These are phyloP conservation scores for Candida sanyiensis DNA, from an alignment of 805 yeast species.

Conservation along the genomic window DNA sequence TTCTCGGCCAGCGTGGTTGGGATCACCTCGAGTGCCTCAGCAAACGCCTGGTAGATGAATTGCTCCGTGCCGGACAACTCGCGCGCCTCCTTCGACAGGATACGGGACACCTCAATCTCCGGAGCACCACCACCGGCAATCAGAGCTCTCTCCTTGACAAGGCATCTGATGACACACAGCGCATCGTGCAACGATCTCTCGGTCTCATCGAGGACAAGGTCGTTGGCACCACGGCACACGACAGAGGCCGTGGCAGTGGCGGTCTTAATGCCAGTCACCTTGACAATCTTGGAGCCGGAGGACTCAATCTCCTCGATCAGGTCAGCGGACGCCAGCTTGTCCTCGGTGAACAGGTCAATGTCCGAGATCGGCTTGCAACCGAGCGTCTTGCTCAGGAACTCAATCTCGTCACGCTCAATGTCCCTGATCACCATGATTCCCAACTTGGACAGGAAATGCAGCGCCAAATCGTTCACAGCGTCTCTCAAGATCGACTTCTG, in stretches of 20 bases:
- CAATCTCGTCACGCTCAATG: slow-evolving; percentile 96
- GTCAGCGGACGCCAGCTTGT: slow-evolving; percentile 87
- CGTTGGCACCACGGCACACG: slow-evolving; percentile 92
- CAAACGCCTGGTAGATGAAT: slow-evolving; percentile 44
- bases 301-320: slow-evolving; percentile 67
- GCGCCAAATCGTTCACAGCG: slow-evolving; percentile 79
- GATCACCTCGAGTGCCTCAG: slow-evolving; percentile 85
- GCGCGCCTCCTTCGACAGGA: slow-evolving; percentile 89
- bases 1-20: slow-evolving; percentile 96
- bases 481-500: slow-evolving; percentile 94
- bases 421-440: slow-evolving; percentile 93
- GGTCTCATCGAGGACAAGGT: slow-evolving; percentile 85
- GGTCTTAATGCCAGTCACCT: slow-evolving; percentile 74
- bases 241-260: slow-evolving; percentile 78
- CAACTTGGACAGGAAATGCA: slow-evolving; percentile 89
- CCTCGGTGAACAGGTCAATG: slow-evolving; percentile 87
- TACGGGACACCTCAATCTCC: slow-evolving; percentile 94
- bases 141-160: slow-evolving; percentile 80
- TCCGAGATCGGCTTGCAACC: slow-evolving; percentile 98
- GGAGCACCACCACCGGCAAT: slow-evolving; percentile 99
- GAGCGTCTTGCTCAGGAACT: slow-evolving; percentile 72
- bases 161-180: slow-evolving; percentile 82
- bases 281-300: slow-evolving; percentile 61
- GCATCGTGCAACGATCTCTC: slow-evolving; percentile 98
- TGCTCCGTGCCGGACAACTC: slow-evolving; percentile 90